Base-by-base conservation (phyloP, 331 rosid genomes). In the Malus hybrid region DNA sequence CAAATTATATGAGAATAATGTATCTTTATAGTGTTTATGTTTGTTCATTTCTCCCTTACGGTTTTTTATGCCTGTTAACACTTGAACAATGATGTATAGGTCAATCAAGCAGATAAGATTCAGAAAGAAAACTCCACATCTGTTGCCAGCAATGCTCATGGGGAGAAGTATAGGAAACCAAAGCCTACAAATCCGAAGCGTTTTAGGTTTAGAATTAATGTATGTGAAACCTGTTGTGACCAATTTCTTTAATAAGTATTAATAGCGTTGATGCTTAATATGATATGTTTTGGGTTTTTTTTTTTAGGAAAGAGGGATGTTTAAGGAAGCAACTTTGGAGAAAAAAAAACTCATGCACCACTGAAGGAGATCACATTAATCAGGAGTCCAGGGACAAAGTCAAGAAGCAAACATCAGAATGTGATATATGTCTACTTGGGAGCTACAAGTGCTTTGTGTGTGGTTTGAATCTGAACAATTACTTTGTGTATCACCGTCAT, bases 131-230 rank as follows among this genome's bases (percentile, higher is more conserved):
- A 80, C 74, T 77, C 79, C 48, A 52, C 82, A 34, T 63, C 76
- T 42, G 75, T 73, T 32, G 66, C 85, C 62, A 28, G 70, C 71
- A 72, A 57, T 72, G 65, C 85, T 84, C 89, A 86, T 76, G 89
- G 80, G 80, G 78, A 84, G 29, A 92, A 95, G 83, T 72, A 89
- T 73, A 86, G 79, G 83, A 89, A 87, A 82, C 85, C 93, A 80
- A 92, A 82, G 90, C 81, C 92, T 20, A 92, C 99, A 71, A 84
- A 92, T 79, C 99, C 99, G 28, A 95, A 89, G 82, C 97, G 97
- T 57, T 90, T 95, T 82, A 90, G 91, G 89, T 84, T 95, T 76
- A 86, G 96, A 92, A 95, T 97, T 68, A 88, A 92, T 89, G 99
- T 95, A 82, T 80, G 91, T 77, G 75, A 42, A 29, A 68, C 60